Evolutionary conservation across 2,329 filamentous ascomycete species (phyloP).

Genomic region (Colletotrichum musicola): DNA sequence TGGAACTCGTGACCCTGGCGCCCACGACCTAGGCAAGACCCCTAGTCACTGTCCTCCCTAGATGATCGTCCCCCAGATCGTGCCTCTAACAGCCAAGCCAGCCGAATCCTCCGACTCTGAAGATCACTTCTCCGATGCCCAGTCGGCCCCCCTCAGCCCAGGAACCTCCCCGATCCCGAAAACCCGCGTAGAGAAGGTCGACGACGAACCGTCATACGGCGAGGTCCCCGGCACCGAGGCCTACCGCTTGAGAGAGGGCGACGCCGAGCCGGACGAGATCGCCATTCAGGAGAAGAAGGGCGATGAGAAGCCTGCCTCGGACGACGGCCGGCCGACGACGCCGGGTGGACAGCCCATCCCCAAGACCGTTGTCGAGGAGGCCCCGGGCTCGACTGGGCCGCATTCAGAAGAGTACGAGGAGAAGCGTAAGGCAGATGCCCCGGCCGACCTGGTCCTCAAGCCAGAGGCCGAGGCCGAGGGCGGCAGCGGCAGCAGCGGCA

Average conservation of each 20-base stretch:
- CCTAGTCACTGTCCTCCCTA: constrained; percentile 15
- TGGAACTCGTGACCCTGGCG: constrained; percentile 67
- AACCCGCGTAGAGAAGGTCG: constrained; percentile 70
- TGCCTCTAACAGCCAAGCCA: constrained; percentile 44
- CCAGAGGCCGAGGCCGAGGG: constrained; percentile 60
- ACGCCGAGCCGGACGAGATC: constrained; percentile 73
- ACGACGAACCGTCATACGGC: constrained; percentile 69
- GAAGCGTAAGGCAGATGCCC: constrained; percentile 63
- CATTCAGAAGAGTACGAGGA: constrained; percentile 59
- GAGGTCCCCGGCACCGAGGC: constrained; percentile 73
- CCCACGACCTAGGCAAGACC: constrained; percentile 67
- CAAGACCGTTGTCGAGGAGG: constrained; percentile 67
- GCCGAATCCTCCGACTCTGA: constrained; percentile 73
- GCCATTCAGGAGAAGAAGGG: constrained; percentile 52
- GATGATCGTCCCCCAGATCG: constrained; percentile 3
- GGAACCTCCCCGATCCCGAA: constrained; percentile 67
- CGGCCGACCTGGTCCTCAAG: constrained; percentile 65
- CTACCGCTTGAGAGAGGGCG: constrained; percentile 66
- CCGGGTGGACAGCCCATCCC: constrained; percentile 59
- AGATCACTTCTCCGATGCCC: constrained; percentile 78
- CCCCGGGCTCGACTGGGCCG: constrained; percentile 57
- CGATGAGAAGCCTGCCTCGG: constrained; percentile 41
- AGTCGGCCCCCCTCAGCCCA: constrained; percentile 62
- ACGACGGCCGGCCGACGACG: constrained; percentile 40
- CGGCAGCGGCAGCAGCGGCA: constrained; percentile 47